phyloP scores from a whole-genome alignment of 139 green algal genomes.

The Chlamydomonas schloesseri region DNA sequence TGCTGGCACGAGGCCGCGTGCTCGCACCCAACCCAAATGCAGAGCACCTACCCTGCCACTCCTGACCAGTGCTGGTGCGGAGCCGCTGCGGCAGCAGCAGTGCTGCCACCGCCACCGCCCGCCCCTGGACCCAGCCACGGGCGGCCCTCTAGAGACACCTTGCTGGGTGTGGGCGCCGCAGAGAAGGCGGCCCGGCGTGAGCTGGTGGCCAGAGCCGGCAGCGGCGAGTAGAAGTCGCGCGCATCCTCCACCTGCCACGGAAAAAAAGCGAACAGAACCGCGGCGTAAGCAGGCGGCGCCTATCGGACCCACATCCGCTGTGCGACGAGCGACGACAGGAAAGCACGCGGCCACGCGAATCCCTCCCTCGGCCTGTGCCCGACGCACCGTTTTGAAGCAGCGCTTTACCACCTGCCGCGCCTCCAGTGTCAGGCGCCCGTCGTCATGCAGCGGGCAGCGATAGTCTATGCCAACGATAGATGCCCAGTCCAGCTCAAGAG shows the following conservation, averaged over 20 bases:
- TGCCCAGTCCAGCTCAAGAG: slow-evolving; percentile 47
- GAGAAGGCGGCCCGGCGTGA: background rate
- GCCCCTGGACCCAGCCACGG: background rate
- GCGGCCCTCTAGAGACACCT: slow-evolving; percentile 6
- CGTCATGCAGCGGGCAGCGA: slow-evolving; percentile 63
- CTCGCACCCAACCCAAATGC: too few species aligned
- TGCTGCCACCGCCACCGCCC: background rate
- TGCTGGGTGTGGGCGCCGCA: slow-evolving; percentile 11
- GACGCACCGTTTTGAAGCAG: slow-evolving; percentile 65
- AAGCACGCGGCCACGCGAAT: too few species aligned
- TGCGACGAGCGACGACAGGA: too few species aligned
- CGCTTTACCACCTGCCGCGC: slow-evolving; percentile 63
- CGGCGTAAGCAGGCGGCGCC: too few species aligned
- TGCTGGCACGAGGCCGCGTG: too few species aligned
- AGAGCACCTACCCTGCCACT: too few species aligned
- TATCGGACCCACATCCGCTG: too few species aligned
- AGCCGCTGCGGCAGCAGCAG: too few species aligned
- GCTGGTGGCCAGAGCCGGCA: too few species aligned
- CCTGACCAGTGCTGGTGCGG: too few species aligned
- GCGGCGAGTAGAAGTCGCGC: slow-evolving; percentile 18
- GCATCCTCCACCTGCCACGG: slow-evolving; percentile 29
- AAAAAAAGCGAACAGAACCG: too few species aligned
- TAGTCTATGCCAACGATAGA: slow-evolving; percentile 65
- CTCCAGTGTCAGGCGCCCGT: slow-evolving; percentile 78
- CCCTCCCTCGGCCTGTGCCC: background rate